These are phyloP conservation scores for Fonsecaea erecta DNA, from an alignment of 2,329 filamentous ascomycete genomes.

Conservation along the genomic window DNA sequence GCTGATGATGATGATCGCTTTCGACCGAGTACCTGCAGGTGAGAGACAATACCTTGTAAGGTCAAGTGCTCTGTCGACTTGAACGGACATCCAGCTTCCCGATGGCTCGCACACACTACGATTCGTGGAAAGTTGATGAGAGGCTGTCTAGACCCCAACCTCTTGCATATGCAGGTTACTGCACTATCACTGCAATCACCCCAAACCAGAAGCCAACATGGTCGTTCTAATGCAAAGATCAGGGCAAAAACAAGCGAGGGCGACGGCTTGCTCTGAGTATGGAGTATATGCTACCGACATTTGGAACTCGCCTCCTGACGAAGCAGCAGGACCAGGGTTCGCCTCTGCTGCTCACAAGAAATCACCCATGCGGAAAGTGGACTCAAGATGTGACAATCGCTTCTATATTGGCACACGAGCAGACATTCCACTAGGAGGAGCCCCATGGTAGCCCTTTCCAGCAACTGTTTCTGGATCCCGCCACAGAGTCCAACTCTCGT, in stretches of 20 bases:
- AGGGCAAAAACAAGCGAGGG: conserved; percentile 1
- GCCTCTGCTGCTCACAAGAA: neutral
- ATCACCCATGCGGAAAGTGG: too few relatives aligned
- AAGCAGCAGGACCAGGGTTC: neutral
- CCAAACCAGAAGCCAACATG: neutral
- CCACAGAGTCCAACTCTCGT: neutral
- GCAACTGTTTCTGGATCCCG: neutral
- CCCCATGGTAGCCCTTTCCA: neutral
- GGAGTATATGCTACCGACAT: neutral
- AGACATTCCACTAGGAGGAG: neutral
- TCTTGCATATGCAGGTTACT: conserved; percentile 2
- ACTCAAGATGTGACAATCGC: neutral
- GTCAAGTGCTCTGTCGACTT: neutral
- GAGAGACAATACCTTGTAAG: neutral
- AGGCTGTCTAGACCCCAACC: neutral
- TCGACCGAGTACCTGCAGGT: neutral
- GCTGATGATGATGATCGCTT: neutral
- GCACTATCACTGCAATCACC: neutral
- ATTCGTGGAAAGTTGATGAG: neutral
- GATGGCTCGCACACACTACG: neutral
- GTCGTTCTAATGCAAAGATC: neutral
- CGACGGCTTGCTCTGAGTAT: neutral
- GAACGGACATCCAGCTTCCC: neutral
- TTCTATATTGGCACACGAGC: neutral
- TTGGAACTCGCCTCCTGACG: neutral